Percentiles rank a stretch among this genome's conserved stretches.
Conservation (phyloP, 2,329 filamentous ascomycete genomes). For the Byssoonygena ceratinophila region DNA sequence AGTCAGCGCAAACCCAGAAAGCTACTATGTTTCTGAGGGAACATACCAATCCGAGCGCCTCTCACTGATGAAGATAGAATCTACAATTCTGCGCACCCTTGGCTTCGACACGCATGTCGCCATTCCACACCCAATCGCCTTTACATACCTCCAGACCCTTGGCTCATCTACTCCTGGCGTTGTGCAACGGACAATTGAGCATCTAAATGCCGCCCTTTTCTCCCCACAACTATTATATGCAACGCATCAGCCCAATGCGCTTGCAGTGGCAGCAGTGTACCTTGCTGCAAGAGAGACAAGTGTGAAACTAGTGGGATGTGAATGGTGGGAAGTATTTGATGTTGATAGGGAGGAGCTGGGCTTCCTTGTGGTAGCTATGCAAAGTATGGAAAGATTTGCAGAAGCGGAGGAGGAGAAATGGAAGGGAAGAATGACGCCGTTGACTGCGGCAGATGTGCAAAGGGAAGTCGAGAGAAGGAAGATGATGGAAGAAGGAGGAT, state of each 20-base stretch:
- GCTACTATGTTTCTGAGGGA: constrained; percentile 63
- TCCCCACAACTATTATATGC: constrained; percentile 83
- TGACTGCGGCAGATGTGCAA: constrained; percentile 50
- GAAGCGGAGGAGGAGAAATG: constrained; percentile 49
- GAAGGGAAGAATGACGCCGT: constrained; percentile 44
- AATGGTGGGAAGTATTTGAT: constrained; percentile 99
- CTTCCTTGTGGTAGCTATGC: constrained; percentile 77
- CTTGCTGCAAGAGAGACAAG: constrained; percentile 68
- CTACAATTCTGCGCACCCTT: constrained; percentile 61
- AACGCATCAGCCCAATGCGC: constrained; percentile 76
- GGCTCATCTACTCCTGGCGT: constrained; percentile 54
- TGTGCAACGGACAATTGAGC: constrained; percentile 56
- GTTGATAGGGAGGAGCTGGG: constrained; percentile 89
- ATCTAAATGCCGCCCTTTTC: constrained; percentile 76
- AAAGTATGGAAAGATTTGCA: constrained; percentile 64
- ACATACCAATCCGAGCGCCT: constrained; percentile 56
- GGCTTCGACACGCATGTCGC: constrained; percentile 77
- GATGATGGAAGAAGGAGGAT: constrained; percentile 35
- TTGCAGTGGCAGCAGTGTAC: constrained; percentile 85
- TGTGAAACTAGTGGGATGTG: constrained; percentile 66
- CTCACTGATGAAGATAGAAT: constrained; percentile 62
- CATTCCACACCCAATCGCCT: constrained; percentile 71
- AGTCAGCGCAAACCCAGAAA: constrained; percentile 37
- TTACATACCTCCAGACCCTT: constrained; percentile 87
- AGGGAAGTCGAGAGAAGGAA: constrained; percentile 48